Evolutionary conservation across 2,329 filamentous ascomycete genomes (phyloP).

Genomic region (Raffaelea arxii): DNA sequence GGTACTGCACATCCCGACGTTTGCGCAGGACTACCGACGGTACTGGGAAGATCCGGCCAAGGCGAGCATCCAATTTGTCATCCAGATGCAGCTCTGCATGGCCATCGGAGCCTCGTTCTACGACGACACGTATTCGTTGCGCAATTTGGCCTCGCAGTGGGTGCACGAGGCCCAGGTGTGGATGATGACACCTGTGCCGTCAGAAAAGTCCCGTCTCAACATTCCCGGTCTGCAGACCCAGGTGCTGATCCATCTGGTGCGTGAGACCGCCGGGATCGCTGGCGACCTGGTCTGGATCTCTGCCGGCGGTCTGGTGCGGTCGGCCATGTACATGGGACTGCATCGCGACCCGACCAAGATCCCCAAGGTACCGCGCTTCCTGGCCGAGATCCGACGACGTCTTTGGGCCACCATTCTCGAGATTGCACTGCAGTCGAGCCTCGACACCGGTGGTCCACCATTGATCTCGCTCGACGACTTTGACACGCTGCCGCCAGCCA

Average conservation of each 20-base stretch:
- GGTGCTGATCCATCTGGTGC: slow-evolving; percentile 40
- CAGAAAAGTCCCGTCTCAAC: slow-evolving; percentile 38
- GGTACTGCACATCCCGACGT: slow-evolving; percentile 47
- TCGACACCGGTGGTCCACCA: slow-evolving; percentile 35
- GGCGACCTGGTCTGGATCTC: slow-evolving; percentile 39
- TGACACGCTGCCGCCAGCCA: slow-evolving; percentile 36
- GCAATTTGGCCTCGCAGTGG: slow-evolving; percentile 35
- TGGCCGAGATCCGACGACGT: slow-evolving; percentile 37
- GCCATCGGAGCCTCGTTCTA: slow-evolving; percentile 39
- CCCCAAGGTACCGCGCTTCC: slow-evolving; percentile 21
- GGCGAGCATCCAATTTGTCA: slow-evolving; percentile 32
- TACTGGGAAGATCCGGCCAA: slow-evolving; percentile 35
- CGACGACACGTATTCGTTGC: slow-evolving; percentile 33
- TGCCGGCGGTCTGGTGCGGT: slow-evolving; percentile 31
- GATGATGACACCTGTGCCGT: slow-evolving; percentile 28
- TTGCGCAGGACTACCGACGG: slow-evolving; percentile 40
- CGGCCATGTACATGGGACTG: slow-evolving; percentile 39
- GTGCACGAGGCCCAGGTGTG: slow-evolving; percentile 43
- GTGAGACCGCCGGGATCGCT: slow-evolving; percentile 30
- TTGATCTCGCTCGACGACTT: slow-evolving; percentile 34
- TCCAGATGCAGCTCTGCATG: slow-evolving; percentile 45
- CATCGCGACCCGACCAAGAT: slow-evolving; percentile 36
- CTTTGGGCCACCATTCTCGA: slow-evolving; percentile 45
- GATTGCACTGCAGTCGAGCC: slow-evolving; percentile 31
- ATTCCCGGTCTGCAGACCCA: slow-evolving; percentile 40